Evolutionary conservation across 2,329 filamentous ascomycete species (phyloP).

Genomic region (Aspergillus arachidicola): DNA sequence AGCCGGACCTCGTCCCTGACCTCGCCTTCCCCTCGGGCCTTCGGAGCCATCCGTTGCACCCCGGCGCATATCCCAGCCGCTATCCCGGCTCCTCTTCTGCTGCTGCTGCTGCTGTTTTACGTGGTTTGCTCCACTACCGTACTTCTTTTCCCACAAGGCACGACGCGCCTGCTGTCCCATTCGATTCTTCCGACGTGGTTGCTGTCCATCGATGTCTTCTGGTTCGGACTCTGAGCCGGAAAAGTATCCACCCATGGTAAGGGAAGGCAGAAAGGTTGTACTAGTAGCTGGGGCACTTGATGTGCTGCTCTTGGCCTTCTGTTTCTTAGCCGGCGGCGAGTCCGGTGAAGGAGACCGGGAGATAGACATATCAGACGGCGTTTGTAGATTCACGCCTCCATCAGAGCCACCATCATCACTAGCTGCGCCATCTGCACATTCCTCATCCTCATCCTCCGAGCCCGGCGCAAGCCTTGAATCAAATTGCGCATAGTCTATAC

Average conservation of each 20-base stretch:
- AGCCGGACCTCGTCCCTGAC: slow-evolving; percentile 18
- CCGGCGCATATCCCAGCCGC: slow-evolving; percentile 61
- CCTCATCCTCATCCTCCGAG: slow-evolving; percentile 27
- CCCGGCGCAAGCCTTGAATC: slow-evolving; percentile 38
- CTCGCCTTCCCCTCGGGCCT: slow-evolving; percentile 30
- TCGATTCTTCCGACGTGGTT: slow-evolving; percentile 58
- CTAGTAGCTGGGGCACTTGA: slow-evolving; percentile 26
- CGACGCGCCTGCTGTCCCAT: slow-evolving; percentile 65
- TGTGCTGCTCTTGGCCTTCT: slow-evolving; percentile 25
- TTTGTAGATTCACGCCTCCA: slow-evolving; percentile 4
- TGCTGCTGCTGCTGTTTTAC: slow-evolving; percentile 47
- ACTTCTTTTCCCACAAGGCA: slow-evolving; percentile 65
- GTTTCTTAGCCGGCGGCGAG: slow-evolving; percentile 20
- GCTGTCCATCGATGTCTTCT: slow-evolving; percentile 50
- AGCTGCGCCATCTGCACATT: slow-evolving; percentile 25
- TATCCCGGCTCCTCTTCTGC: slow-evolving; percentile 44
- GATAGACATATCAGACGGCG: slow-evolving; percentile 36
- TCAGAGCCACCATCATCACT: slow-evolving; percentile 19
- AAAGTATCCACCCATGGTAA: slow-evolving; percentile 63
- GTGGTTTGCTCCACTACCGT: slow-evolving; percentile 61
- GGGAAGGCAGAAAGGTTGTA: slow-evolving; percentile 63
- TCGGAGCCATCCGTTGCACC: slow-evolving; percentile 51
- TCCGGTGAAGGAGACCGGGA: slow-evolving; percentile 39
- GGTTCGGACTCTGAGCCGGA: slow-evolving; percentile 62
- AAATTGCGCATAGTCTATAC: slow-evolving; percentile 34